Evolutionary conservation across 2,329 filamentous ascomycete genomes (phyloP), one percentile per base, ranked within the genome.

Genomic region (Didymellaceae sp.): DNA sequence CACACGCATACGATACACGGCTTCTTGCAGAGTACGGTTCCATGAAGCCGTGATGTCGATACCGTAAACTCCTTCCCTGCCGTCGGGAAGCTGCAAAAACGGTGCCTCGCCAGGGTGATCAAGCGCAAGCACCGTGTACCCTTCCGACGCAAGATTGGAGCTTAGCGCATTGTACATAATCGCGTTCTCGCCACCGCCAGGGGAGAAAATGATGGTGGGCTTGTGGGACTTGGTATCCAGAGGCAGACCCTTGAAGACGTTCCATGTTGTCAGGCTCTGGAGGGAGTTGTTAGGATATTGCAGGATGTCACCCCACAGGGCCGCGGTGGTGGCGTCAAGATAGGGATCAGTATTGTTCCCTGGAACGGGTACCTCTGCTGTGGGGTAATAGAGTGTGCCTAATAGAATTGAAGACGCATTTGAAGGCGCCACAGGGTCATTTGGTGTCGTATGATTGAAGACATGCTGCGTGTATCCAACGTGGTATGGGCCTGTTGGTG

Each of bases 361-460:
- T 6, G 54, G 54, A 4, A 46, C 42, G 0, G 60, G 59, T 0
- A 49, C 30, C 0, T 55, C 42, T 5, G 41, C 37, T 0, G 66
- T 67, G 0, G 65, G 62, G 30, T 63, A 63, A 54, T 63, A 65
- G 8, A 66, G 56, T 5, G 62, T 62, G 6, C 53, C 57, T 2
- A 69, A 48, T 18, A 67, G 37, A 6, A 54, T 34, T 2, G 41
- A 49, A 2, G 50, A 55, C 10, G 51, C 39, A 17, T 58, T 62
- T 6, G 39, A 24, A 6, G 61, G 53, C 2, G 57, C 54, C 1
- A 61, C 49, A 6, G 59, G 55, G 33, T 67, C 63, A 20, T 67
- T 55, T 4, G 33, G 55, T 0, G 59, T 67, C 6, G 48, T 63
- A 37, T 63, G 57, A 43, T 62, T 59, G 55, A 69, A 63, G 25